Evolutionary conservation across 2,329 filamentous ascomycete species (phyloP).

Genomic region (Pseudomassariella vexata): DNA sequence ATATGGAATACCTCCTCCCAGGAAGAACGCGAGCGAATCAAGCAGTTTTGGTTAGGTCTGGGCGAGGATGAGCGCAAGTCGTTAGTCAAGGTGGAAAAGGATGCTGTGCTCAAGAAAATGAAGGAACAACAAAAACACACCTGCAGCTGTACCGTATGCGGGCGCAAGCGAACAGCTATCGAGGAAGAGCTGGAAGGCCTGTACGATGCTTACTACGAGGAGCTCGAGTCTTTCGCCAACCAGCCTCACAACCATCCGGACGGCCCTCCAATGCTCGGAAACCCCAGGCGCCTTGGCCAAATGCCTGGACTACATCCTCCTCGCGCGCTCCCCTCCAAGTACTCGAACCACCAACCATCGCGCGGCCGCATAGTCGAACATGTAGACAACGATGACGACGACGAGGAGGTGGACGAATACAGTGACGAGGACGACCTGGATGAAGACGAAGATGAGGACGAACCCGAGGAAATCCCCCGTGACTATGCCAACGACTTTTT

Average conservation of each 20-base stretch:
- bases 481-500: slow-evolving; percentile 80
- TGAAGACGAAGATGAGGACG: slow-evolving; percentile 43
- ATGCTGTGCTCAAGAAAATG: slow-evolving; percentile 97
- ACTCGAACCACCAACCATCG: slow-evolving; percentile 63
- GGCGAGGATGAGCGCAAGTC: slow-evolving; percentile 93
- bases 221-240: slow-evolving; percentile 95
- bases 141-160: slow-evolving; percentile 96
- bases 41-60: slow-evolving; percentile 94
- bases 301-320: slow-evolving; percentile 50
- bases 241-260: slow-evolving; percentile 62
- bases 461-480: slow-evolving; percentile 48
- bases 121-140: slow-evolving; percentile 99
- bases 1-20: slow-evolving; percentile 97
- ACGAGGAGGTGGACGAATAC: slow-evolving; percentile 47
- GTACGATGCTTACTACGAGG: slow-evolving; percentile 97
- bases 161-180: slow-evolving; percentile 91
- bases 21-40: slow-evolving; percentile 94
- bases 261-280: slow-evolving; percentile 62
- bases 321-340: slow-evolving; percentile 51
- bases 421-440: slow-evolving; percentile 39
- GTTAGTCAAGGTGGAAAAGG: slow-evolving; percentile 96
- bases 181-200: slow-evolving; percentile 96
- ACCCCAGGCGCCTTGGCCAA: slow-evolving; percentile 57
- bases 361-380: slow-evolving; percentile 69
- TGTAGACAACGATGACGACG: slow-evolving; percentile 49